These are phyloP conservation scores for Backusella tarrabulga DNA, from an alignment of 192 early-diverging fungal genomes.

Conservation along the genomic window DNA sequence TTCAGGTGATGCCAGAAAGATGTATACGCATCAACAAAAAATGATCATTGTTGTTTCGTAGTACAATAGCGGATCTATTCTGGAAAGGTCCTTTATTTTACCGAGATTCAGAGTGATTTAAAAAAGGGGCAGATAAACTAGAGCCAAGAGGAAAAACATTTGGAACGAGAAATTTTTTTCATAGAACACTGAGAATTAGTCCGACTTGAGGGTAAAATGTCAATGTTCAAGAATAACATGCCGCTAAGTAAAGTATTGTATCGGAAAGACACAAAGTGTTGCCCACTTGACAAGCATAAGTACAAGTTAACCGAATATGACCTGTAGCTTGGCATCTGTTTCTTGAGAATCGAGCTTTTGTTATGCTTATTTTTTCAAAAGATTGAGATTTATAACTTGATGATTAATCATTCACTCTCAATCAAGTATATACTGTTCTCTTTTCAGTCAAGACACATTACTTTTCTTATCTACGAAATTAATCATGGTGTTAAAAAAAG, in stretches of 20 bases:
- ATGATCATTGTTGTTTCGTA: background rate
- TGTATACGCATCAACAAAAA: no score
- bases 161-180: background rate
- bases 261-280: background rate
- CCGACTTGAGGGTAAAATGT: background rate
- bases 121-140: background rate
- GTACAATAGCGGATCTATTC: background rate
- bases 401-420: background rate
- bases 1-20: background rate
- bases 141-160: background rate
- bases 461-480: background rate
- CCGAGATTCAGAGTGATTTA: background rate
- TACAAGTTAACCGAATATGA: background rate
- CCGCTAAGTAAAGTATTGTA: background rate
- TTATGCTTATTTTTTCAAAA: background rate
- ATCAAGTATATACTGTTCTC: background rate
- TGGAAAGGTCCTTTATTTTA: background rate
- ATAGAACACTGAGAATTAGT: background rate
- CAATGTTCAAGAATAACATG: background rate
- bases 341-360: background rate
- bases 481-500: background rate
- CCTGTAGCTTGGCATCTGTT: background rate
- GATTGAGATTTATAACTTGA: background rate
- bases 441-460: background rate
- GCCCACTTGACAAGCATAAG: background rate